Base-by-base conservation (phyloP, 78 protist species). In the Ministeria vibrans region DNA sequence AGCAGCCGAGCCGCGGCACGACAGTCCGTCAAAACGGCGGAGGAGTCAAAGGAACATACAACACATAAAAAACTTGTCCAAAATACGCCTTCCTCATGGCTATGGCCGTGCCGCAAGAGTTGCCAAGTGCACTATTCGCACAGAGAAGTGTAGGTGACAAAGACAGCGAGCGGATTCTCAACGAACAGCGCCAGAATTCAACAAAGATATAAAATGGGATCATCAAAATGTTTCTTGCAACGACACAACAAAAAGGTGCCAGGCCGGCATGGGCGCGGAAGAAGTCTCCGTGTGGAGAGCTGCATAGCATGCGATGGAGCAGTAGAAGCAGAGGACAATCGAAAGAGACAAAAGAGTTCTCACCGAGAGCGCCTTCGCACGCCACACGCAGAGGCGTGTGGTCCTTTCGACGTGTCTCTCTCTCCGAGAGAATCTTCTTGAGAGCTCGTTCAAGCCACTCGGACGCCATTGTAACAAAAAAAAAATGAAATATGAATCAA, bases 341-440 rank as follows among this genome's bases (percentile, higher is more conserved):
- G n/a, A n/a, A n/a, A n/a, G n/a, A n/a, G n/a, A n/a, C n/a, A n/a
- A n/a, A n/a, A n/a, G n/a, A n/a, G n/a, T 66, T 5, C 83, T 5
- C 34, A 79, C 83, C 83, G 13, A 79, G 73, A 42, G 83, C 83
- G 43, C 20, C 22, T 64, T 79, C 76, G 38, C 83, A 79, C 1
- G 83, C 83, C 39, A 39, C 68, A 7, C 75, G 49, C n/a, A 79
- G 83, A 13, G 11, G 22, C 15, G 74, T 30, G n/a, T 79, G 38
- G 20, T 30, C 75, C 22, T 38, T 5, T 27, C 44, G 32, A 28
- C 28, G 34, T 15, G 82, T 78, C 0, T 78, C 83, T 63, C 68
- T 79, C 75, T 79, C 83, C 25, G 44, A 3, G 38, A 79, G 72
- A 5, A 79, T 79, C 39, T 79, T 79, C 45, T 68, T 61, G 76